Evolutionary conservation across 2,329 filamentous ascomycete species (phyloP), one percentile per base, ranked within the genome.

Genomic region (Aspergillus alliaceus): DNA sequence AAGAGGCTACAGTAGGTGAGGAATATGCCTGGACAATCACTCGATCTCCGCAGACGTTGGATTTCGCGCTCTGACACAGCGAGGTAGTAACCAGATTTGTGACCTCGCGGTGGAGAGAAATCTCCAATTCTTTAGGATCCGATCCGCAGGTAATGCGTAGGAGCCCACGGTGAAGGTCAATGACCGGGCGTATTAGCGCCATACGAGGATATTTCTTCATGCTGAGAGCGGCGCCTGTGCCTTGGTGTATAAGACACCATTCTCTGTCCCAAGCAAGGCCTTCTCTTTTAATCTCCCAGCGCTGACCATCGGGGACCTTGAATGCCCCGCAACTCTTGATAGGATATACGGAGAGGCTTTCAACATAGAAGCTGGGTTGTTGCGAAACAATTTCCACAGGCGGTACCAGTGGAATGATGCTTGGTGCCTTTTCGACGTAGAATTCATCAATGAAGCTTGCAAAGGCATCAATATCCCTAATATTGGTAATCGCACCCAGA

Each of bases 281-380:
- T 76, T 97, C 92, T 7, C 84, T 80, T 54, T 84, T 85, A 20
- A 98, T 82, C 65, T 90, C 86, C 95, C 95, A 99, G 14, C 80
- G 69, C 7, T 77, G 77, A 2, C 79, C 82, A 0, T 75, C 60
- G 1, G 91, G 88, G 29, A 98, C 80, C 34, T 79, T 79, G 71
- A 89, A 96, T 0, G 90, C 90, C 15, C 87, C 90, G 67, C 95
- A 98, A 70, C 92, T 96, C 74, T 99, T 99, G 69, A 99, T 93
- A 0, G 95, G 95, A 68, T 92, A 99, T 1, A 98, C 84, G 1
- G 82, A 86, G 15, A 93, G 82, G 53, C 80, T 80, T 59, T 89
- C 84, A n/a, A 91, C 80, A 46, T 79, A 79, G 53, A 86, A 77
- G 42, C 59, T 59, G 8, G 67, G 53, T 39, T 64, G 51, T 24